Evolutionary conservation across 176 grass and related monocot genomes (phyloP), one percentile per base, ranked within the genome.

Genomic region (Ensete ventricosum): DNA sequence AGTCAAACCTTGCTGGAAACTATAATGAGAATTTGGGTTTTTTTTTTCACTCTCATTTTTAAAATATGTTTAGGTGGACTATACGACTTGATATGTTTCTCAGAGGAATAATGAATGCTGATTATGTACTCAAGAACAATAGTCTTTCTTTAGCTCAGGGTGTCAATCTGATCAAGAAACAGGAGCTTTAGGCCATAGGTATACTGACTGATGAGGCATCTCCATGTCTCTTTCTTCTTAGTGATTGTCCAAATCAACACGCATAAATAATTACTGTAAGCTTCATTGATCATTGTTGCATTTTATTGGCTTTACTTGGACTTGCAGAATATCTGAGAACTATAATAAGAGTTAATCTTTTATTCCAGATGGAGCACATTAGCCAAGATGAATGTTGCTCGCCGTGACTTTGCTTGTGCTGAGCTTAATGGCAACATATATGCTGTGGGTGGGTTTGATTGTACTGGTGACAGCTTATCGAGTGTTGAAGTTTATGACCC

Each of bases 341-440:
- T 19, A 62, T 52, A 52, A 9, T 21, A 71, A 71, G 14, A 71
- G n/a, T 17, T 71, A 17, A 20, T 52, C 68, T 71, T 71, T 26
- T 21, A 9, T 77, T 17, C 21, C 72, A 92, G 92, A 78, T 96
- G 89, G 92, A 74, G 25, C 69, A 57, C 20, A 65, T 76, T 92
- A 27, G 87, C 89, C 27, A 96, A 82, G 81, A 81, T 96, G 89
- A 96, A 87, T 13, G 14, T 81, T 78, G 92, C 87, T 3, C 84
- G 92, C 0, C 74, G 73, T 1, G 78, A 92, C 78, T 96, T 96
- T 0, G 89, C 89, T 0, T 96, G 89, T 29, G 72, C 89, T 1
- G 80, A 81, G 53, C 67, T 96, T 14, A 51, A 89, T 2, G 92
- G 83, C 17, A n/a, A 52, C 9, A 82, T 96, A 76, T 96, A 96